Base-by-base conservation (phyloP, 176 grass and related monocot genomes). In the bread wheat (Triticum aestivum) region DNA sequence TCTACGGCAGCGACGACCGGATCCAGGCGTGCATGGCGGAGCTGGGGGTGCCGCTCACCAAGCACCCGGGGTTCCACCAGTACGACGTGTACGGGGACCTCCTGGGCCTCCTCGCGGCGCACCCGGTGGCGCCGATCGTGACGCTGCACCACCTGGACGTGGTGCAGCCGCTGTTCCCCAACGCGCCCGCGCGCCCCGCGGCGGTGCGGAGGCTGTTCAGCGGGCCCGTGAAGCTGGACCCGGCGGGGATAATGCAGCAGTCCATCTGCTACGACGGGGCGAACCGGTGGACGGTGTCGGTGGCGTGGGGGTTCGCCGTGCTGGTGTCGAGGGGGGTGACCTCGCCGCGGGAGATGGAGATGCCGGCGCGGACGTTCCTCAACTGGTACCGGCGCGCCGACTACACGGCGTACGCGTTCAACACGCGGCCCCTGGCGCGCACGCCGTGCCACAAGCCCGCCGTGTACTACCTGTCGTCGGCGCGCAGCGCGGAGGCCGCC, bases 21-120 rank as follows among this genome's bases (percentile, higher is more conserved):
- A 99, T 99, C 88, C 94, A 99, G 42, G 97, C 97, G 18, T 99
- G 97, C 94, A 99, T 99, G 97, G 94, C 97, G 20, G 97, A 99
- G 80, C 89, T 99, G 6, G 97, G 94, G 38, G 83, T 99, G 49
- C 97, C 97, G 61, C 88, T 99, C 20, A 99, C 97, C 39, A 88
- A 90, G 42, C 94, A 99, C 83, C 88, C 87, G 12, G 97, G 97
- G 8, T 99, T 99, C 92, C 97, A 99, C 72, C 97, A 99, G 83
- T 96, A 94, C 82, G 97, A 99, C 71, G 90, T 99, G 14, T 99
- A 96, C 77, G 94, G 97, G 1, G 89, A 99, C 83, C 91, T 99
- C 33, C 87, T 96, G 5, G 97, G 97, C 32, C 94, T 99, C 26
- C 94, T 96, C 3, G 75, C 90, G 17, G 85, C 97, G 4, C 97